Evolutionary conservation across 192 early-diverging fungal species (phyloP), one percentile per base, ranked within the genome.

Genomic region (Cladochytrium replicatum): DNA sequence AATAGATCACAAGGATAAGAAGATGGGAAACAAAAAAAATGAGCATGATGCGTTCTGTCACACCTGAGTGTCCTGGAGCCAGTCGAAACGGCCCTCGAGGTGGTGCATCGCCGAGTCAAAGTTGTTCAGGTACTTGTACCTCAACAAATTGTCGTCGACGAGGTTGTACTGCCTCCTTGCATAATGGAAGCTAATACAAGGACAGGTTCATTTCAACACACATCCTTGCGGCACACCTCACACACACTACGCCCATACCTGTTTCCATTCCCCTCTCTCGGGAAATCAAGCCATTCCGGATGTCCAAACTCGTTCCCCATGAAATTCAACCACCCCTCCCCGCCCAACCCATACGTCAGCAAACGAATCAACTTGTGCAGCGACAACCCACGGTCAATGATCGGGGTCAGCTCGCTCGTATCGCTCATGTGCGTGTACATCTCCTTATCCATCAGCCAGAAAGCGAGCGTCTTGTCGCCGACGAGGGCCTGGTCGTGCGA

Each of bases 371-470:
- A 83, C 66, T 97, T 97, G 72, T 97, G 94, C 54, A 97, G 67
- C 27, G 92, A 81, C 21, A 98, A 54, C 23, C 94, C 94, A 42
- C 94, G 83, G 64, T 96, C 92, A 59, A 98, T 87, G 4, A 88
- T 75, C 17, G 89, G 84, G n/a, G 92, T 96, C 52, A 84, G 52
- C 32, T 68, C 65, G 1, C 78, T 78, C 28, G 86, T 45, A 49
- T 84, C 80, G 43, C 83, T 87, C 94, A 98, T 98, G 66, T 89
- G 68, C 23, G 80, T 82, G 64, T 98, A 98, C 94, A 98, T 98
- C 66, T 98, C 92, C 67, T 87, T 86, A 69, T 98, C 94, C 94
- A 98, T 98, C 46, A 98, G 67, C 94, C 94, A 98, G 71, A 98
- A 98, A 9, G 92, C 94, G 41, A 98, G 60, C 27, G 91, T 93